Evolutionary conservation across 805 yeast species (phyloP).

Genomic region (Kodamaea neixiangensis): DNA sequence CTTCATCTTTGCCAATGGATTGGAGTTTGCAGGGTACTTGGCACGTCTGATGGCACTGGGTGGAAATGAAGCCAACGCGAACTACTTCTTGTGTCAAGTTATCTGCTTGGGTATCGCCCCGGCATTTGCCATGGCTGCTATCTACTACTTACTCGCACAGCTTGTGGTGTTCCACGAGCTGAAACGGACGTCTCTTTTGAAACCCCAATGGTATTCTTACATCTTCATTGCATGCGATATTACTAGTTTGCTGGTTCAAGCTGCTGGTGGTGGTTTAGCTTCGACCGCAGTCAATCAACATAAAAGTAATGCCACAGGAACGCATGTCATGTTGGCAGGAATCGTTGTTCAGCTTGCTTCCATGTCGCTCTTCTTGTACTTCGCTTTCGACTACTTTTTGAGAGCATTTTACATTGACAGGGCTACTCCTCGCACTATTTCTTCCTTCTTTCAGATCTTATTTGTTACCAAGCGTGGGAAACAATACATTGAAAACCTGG

Average conservation of each 20-base stretch:
- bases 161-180: conserved; percentile 10
- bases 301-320: conserved; percentile 15
- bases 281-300: conserved; percentile 13
- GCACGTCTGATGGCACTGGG: conserved; percentile 9
- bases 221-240: conserved; percentile 15
- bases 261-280: conserved; percentile 22
- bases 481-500: conserved; percentile 20
- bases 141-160: conserved; percentile 15
- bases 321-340: conserved; percentile 23
- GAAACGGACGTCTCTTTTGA: conserved; percentile 2
- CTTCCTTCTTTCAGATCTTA: conserved; percentile 20
- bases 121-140: conserved; percentile 16
- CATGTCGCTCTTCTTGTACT: conserved; percentile 20
- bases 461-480: conserved; percentile 24
- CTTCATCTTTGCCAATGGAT: conserved; percentile 10
- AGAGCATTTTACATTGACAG: conserved; percentile 16
- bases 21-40: conserved; percentile 15
- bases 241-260: conserved; percentile 18
- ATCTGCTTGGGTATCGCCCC: conserved; percentile 17
- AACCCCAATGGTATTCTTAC: conserved; percentile 16
- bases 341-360: conserved; percentile 21
- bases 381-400: conserved; percentile 20
- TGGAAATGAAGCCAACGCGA: neutral
- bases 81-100: conserved; percentile 12
- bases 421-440: neutral